Percentiles rank a stretch among this genome's conserved stretches.
phyloP scores from a whole-genome alignment of 2,329 filamentous ascomycete species.

The Plectosphaerella sp. region DNA sequence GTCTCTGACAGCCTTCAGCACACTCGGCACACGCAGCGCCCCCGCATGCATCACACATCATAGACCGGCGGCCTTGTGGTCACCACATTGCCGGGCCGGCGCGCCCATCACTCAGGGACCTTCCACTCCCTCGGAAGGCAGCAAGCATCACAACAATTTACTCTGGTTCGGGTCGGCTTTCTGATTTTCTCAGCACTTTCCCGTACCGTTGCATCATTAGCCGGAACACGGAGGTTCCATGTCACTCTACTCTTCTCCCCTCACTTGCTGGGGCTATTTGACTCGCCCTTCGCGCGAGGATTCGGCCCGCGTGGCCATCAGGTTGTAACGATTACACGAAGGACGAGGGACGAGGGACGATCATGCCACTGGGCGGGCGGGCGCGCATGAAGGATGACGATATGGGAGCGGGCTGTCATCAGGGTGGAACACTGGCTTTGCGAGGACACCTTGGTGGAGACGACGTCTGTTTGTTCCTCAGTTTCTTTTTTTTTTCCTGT shows the following conservation, averaged over 20 bases:
- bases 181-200: background rate
- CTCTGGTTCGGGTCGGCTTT: background rate
- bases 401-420: too few relatives aligned
- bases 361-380: background rate
- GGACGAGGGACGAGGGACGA: background rate
- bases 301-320: background rate
- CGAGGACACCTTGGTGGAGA: constrained; percentile 5
- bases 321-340: constrained; percentile 2
- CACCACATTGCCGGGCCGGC: background rate
- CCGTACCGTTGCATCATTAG: background rate
- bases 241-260: background rate
- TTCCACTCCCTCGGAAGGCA: background rate
- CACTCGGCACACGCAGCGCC: background rate
- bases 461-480: background rate
- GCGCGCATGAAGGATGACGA: background rate
- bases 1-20: background rate
- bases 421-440: too few relatives aligned
- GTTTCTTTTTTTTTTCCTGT: constrained; percentile 5
- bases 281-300: background rate
- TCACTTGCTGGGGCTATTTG: background rate
- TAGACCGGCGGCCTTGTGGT: background rate
- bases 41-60: background rate
- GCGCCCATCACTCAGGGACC: background rate
- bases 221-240: background rate
- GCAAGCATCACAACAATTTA: background rate